Evolutionary conservation across 2,329 filamentous ascomycete genomes (phyloP), one percentile per base, ranked within the genome.

Genomic region (Scytalidium lignicola): DNA sequence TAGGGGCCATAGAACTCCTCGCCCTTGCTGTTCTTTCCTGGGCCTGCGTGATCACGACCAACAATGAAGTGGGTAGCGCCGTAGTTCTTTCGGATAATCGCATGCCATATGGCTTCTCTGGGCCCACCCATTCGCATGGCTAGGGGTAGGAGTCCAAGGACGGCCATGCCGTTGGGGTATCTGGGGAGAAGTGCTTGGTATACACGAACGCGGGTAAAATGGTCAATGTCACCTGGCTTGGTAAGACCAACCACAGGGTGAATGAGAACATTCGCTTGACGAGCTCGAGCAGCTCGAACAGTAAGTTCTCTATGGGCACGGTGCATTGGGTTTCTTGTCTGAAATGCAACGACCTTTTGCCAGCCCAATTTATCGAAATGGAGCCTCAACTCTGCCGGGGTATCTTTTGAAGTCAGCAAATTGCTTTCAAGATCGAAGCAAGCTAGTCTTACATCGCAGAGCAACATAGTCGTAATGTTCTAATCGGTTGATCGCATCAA

Each of bases 291-390:
- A 59, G 93, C 93, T 65, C 93, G 90, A 65, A 99, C 93, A 51
- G 93, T 99, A 71, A 99, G 77, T 76, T 99, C 93, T 73, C 93
- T 84, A 74, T 99, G 93, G 69, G 93, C 93, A 65, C 93, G 88
- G 78, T 99, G 93, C 93, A 99, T 99, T 62, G 93, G 93, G 76
- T 99, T 99, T 70, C 91, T 79, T 58, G 93, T 99, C 80, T 99
- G 93, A 86, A 99, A 99, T 66, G 93, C 93, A 57, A 99, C 93
- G 61, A 99, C 92, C 70, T 86, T 86, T 71, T 88, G 85, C 93
- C 93, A 99, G 74, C 93, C 93, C 62, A 99, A 90, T 82, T 99
- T 99, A 80, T 97, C 93, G 67, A 99, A 99, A 79, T 97, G 92
- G 57, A 89, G 78, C 63, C 93, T 89, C 63, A 99, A 80, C 75